These are phyloP conservation scores for Nannochloris sp. DNA, from an alignment of 139 green algal genomes.

Conservation along the genomic window DNA sequence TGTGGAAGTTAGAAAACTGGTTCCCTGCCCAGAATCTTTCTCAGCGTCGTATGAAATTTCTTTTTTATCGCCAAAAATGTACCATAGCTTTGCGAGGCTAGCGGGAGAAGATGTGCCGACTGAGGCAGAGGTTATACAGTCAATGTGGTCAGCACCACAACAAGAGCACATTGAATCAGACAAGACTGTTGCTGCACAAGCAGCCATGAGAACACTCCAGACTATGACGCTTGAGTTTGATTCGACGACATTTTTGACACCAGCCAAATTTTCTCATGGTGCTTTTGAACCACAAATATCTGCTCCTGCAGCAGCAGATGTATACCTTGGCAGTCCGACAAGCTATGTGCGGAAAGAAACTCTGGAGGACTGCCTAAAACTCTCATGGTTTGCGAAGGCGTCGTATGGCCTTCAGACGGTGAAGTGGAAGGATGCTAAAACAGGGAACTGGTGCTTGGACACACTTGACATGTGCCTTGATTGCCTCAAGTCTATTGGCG, in stretches of 20 bases:
- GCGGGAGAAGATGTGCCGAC: background rate
- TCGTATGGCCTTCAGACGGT: slow-evolving; percentile 26
- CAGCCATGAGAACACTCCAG: too few relatives aligned
- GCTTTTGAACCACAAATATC: background rate
- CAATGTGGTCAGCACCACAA: too few relatives aligned
- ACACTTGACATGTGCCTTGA: background rate
- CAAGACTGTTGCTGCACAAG: too few relatives aligned
- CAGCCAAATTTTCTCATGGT: background rate
- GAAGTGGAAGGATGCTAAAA: slow-evolving; percentile 16
- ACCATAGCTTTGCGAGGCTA: slow-evolving; percentile 4
- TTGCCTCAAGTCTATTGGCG: background rate
- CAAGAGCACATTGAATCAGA: too few relatives aligned
- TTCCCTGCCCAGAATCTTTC: too few relatives aligned
- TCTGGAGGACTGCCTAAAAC: slow-evolving; percentile 7
- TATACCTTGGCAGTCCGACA: background rate
- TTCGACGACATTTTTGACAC: background rate
- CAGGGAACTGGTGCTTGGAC: background rate
- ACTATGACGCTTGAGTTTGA: too few relatives aligned
- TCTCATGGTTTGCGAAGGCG: slow-evolving; percentile 20
- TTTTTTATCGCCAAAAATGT: background rate
- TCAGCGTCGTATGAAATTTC: background rate
- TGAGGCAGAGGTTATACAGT: background rate
- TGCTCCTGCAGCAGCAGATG: background rate
- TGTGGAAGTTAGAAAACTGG: too few relatives aligned
- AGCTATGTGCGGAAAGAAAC: background rate